Evolutionary conservation across 805 yeast species (phyloP), one percentile per base, ranked within the genome.

Genomic region (Pichia phayaonensis): DNA sequence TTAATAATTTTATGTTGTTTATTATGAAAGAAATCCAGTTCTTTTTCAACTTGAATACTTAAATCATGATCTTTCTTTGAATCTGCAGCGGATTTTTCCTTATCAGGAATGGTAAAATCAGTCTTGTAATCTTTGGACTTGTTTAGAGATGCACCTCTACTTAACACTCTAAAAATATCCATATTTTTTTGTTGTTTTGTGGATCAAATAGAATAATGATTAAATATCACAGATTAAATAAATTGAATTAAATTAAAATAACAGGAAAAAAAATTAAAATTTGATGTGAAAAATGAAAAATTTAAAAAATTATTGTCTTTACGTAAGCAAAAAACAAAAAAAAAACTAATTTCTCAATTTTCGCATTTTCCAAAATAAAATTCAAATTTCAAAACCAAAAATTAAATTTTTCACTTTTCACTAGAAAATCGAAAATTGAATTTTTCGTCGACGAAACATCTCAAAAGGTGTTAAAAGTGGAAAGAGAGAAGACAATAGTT

Each of bases 101-200:
- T 57, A 4, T 56, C 54, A 2, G 66, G 70, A 39, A 65, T 58
- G 10, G 76, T 58, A 51, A 68, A 75, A 55, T 75, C 80, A 0
- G 75, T 63, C 11, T 72, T 59, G 2, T 66, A 71, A 29, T 66
- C 69, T 53, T 76, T 80, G 23, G 77, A 69, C 64, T 81, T 80
- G 62, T 81, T 83, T 47, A 92, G 71, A 13, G 82, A 75, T 0
- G 97, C 96, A 22, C 98, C 98, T 61, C 97, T 73, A 0, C 90
- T 74, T 38, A 92, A 75, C 3, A 94, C 82, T 60, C 87, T 75
- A 66, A 92, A 94, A 53, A 92, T 84, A 71, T 92, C 99, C 97
- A 90, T 90, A 5, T 20, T 40, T 12, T 27, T 20, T 26, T 10
- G 34, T 2, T 23, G 11, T 18, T 15, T n/a, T 13, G 16, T 12